Evolutionary conservation across 768 basidiomycete species (phyloP).

Genomic region (Rhodosporidiobolus odoratus): DNA sequence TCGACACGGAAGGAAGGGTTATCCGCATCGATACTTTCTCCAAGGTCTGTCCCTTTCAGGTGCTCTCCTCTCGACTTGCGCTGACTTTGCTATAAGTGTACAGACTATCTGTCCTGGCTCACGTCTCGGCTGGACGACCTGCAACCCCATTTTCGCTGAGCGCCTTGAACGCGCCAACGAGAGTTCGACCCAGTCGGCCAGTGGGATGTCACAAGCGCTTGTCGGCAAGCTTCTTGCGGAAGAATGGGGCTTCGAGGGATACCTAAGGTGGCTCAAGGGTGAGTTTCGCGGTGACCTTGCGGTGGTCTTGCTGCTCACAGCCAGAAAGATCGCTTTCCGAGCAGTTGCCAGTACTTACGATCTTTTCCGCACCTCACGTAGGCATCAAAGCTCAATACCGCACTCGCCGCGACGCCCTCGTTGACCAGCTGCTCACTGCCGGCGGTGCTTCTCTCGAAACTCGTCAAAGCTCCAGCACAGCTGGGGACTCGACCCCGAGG

Average conservation of each 20-base stretch:
- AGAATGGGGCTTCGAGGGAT: slow-evolving; percentile 65
- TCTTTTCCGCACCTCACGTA: slow-evolving; percentile 37
- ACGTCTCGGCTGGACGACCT: slow-evolving; percentile 74
- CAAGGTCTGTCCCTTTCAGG: neutral
- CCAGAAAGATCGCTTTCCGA: too few relatives aligned
- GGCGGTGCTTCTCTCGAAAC: slow-evolving; percentile 57
- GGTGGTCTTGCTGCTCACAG: neutral
- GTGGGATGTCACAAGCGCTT: slow-evolving; percentile 65
- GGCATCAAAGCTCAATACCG: slow-evolving; percentile 58
- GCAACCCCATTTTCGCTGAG: slow-evolving; percentile 69
- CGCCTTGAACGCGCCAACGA: slow-evolving; percentile 66
- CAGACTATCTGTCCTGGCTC: slow-evolving; percentile 73
- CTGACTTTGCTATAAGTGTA: neutral
- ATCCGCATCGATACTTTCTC: slow-evolving; percentile 70
- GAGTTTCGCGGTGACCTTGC: neutral
- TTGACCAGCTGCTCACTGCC: slow-evolving; percentile 56
- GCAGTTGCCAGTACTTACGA: too few relatives aligned
- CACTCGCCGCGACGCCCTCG: slow-evolving; percentile 58
- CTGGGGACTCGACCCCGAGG: slow-evolving; percentile 1
- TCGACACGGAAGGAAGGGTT: slow-evolving; percentile 76
- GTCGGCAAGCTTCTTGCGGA: slow-evolving; percentile 59
- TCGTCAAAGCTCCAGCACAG: slow-evolving; percentile 45
- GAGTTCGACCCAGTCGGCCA: slow-evolving; percentile 63
- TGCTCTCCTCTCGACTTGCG: neutral
- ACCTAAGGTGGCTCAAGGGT: slow-evolving; percentile 73